Evolutionary conservation across 495 filamentous ascomycete species (phyloP), one percentile per base, ranked within the genome.

Genomic region (Xylaria bambusicola): DNA sequence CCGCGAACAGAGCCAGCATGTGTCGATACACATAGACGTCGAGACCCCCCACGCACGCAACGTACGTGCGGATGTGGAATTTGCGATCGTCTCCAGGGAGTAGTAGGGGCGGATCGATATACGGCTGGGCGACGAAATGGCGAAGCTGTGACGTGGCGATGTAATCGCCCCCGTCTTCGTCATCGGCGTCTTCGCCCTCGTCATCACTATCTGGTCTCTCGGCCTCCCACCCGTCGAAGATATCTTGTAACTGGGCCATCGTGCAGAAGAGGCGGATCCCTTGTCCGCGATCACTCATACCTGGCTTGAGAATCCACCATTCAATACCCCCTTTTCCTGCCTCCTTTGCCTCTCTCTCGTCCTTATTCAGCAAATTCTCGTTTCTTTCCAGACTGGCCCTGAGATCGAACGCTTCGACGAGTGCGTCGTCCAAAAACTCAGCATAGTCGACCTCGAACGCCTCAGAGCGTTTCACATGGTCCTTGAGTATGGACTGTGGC

Each of bases 231-330:
- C 86, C 86, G 56, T 95, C 89, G 65, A 98, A 98, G 26, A 98
- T 92, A 18, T 74, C 80, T 42, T 85, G 85, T 15, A 98, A 74
- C 66, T 96, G 86, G 49, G 85, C 85, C 73, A 92, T 88, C 38
- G 84, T 89, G 66, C 83, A 88, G 72, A 98, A 98, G 2, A 98
- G 77, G 36, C 91, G 75, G 41, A 98, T 94, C 2, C 94, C 94
- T 68, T 97, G 91, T 2, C 93, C 94, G 4, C 93, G 84, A 68
- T 98, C 94, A 73, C 91, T 96, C 94, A 98, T 98, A 1, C 93
- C 85, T 0, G 94, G 94, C 69, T 98, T 98, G 40, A 98, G 73
- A 61, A 98, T 97, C 94, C 94, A 98, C 93, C 93, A 98, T 73
- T 95, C 89, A 17, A 61, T 5, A 2, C 48, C 45, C 21, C 48